Evolutionary conservation across 108 stramenopile genomes (phyloP).

Genomic region (Nannochloropsis salina): DNA sequence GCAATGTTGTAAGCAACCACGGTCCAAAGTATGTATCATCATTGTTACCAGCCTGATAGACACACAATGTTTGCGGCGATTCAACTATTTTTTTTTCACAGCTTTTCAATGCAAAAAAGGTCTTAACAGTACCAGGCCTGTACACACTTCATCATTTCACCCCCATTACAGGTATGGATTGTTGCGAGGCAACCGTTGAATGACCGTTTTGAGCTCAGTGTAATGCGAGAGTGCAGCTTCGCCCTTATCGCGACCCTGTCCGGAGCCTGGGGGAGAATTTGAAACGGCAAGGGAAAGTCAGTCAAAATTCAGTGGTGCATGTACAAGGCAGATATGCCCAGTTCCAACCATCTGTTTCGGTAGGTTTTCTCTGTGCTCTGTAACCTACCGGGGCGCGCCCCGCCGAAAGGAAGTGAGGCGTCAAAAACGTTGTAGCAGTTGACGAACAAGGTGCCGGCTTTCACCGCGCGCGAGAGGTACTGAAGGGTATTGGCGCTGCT

Average conservation of each 20-base stretch:
- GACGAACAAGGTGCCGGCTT: conserved; percentile 63
- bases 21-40: too few species aligned
- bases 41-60: too few species aligned
- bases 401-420: conserved; percentile 58
- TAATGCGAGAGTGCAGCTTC: conserved; percentile 52
- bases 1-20: too few species aligned
- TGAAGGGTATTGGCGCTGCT: conserved; percentile 59
- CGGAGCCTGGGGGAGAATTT: conserved; percentile 54
- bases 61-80: too few species aligned
- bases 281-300: background rate
- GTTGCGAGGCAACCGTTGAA: conserved; percentile 7
- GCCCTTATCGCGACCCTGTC: conserved; percentile 65
- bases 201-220: conserved; percentile 55
- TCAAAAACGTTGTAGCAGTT: conserved; percentile 66
- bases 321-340: too few species aligned
- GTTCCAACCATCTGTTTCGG: too few species aligned
- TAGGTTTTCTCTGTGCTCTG: too few species aligned
- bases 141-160: too few species aligned
- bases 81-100: too few species aligned
- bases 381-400: conserved; percentile 23
- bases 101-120: too few species aligned
- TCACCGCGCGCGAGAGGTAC: conserved; percentile 53
- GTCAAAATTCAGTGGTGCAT: too few species aligned
- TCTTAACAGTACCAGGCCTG: too few species aligned
- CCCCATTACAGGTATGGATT: background rate